Evolutionary conservation across 192 early-diverging fungal genomes (phyloP), one percentile per base, ranked within the genome.

Genomic region (Linnemannia zychae): DNA sequence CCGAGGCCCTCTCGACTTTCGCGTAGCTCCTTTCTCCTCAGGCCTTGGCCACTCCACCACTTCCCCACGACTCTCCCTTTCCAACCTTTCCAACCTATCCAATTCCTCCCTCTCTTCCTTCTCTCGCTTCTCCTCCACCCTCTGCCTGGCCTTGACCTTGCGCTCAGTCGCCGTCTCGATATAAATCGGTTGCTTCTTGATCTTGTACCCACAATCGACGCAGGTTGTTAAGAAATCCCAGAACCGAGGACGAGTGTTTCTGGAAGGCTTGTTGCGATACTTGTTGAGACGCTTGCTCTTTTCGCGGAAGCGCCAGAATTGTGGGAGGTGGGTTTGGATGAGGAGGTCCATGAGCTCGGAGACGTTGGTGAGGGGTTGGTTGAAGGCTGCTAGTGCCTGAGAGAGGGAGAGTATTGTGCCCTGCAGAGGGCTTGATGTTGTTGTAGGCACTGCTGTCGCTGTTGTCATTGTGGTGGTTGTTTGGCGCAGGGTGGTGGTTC

Each of bases 121-220:
- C 15, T 71, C 40, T 16, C 16, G 15, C n/a, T n/a, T 71, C 22
- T 71, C 69, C 34, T 17, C 46, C n/a, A 24, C 70, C 20, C 46
- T 48, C 13, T 49, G 22, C 16, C 1, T 28, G 11, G 16, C 15
- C 7, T 31, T 28, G n/a, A 18, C 69, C 79, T 48, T 12, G 1
- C 70, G 44, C 40, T 46, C 69, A n/a, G 38, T 71, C 4, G 70
- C 70, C 1, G 70, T n/a, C n/a, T 22, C 44, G 16, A 4, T n/a
- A 52, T 76, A 82, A 2, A 82, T 20, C 1, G 44, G 68, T 17
- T 66, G 44, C 60, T 82, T 82, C 13, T 53, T 31, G 37, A 82
- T 72, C 57, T 67, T 63, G 47, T 28, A 82, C 12, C 80, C 80
- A 24, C 80, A 82, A 7, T 82, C 74, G 2, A 82, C 80, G 33